phyloP scores from a whole-genome alignment of 148 eudicot genomes.

The Diospyros lotus region DNA sequence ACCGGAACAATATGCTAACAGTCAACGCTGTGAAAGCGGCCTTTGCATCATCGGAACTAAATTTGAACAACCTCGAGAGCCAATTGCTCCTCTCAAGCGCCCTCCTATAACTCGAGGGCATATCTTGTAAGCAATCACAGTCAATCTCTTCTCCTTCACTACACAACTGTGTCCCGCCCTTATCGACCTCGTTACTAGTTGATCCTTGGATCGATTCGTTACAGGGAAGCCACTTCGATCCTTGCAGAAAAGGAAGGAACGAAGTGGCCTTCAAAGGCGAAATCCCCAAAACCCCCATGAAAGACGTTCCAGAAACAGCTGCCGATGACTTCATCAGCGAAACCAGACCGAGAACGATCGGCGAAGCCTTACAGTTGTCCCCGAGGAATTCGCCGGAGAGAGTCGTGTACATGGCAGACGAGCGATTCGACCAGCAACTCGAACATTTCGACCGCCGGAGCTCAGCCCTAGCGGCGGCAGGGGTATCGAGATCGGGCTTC shows the following conservation, averaged over 20 bases:
- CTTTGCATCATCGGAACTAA: constrained; percentile 71
- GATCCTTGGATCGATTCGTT: constrained; percentile 34
- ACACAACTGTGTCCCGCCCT: constrained; percentile 25
- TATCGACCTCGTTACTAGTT: constrained; percentile 32
- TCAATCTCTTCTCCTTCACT: constrained; percentile 7
- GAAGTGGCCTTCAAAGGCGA: constrained; percentile 46
- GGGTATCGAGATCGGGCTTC: constrained; percentile 25
- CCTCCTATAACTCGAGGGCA: constrained; percentile 9
- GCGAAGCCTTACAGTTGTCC: constrained; percentile 23
- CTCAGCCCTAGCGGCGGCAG: constrained; percentile 15
- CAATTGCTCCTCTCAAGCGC: constrained; percentile 26
- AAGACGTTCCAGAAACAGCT: constrained; percentile 14
- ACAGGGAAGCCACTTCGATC: constrained; percentile 69
- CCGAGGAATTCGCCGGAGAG: constrained; percentile 39
- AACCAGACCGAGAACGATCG: constrained; percentile 37
- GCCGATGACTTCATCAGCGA: constrained; percentile 42
- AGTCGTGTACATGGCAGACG: constrained; percentile 31
- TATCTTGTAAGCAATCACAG: constrained; percentile 14
- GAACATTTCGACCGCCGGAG: constrained; percentile 22
- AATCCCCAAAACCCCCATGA: constrained; percentile 37
- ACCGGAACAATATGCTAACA: constrained; percentile 56
- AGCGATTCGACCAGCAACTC: background rate
- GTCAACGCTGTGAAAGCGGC: constrained; percentile 77
- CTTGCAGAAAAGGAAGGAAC: constrained; percentile 52
- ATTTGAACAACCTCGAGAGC: constrained; percentile 42